A percentile compares a stretch with the other conserved stretches of the same genome.
Evolutionary conservation across 345 rosid species (phyloP).

Genomic region (Pelargonium nanum): DNA sequence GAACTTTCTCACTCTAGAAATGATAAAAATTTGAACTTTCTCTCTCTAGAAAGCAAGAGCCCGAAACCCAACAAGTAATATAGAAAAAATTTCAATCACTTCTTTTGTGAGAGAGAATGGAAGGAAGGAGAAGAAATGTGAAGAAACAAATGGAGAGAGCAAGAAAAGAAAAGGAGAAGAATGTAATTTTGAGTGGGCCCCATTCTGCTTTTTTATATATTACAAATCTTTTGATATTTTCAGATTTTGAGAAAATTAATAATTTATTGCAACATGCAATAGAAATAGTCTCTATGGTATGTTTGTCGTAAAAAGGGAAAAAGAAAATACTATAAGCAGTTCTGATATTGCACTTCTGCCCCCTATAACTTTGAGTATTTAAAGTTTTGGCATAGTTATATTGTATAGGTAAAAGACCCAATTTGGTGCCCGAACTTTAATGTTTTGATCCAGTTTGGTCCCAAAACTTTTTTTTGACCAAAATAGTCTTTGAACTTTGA

Average conservation of each 20-base stretch:
- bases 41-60: neutral
- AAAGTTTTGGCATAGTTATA: too few species aligned
- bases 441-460: too few species aligned
- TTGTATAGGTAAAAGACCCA: too few species aligned
- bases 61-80: too few species aligned
- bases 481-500: too few species aligned
- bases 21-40: neutral
- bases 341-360: neutral
- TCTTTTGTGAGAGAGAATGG: neutral
- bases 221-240: neutral
- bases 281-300: neutral
- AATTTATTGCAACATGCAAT: neutral
- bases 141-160: too few species aligned
- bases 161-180: conserved; percentile 5
- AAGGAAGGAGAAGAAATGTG: neutral
- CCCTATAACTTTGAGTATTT: neutral
- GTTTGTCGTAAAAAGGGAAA: neutral
- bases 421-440: too few species aligned
- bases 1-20: conserved; percentile 7
- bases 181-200: conserved; percentile 17
- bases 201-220: neutral
- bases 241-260: too few species aligned
- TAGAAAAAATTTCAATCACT: neutral
- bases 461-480: too few species aligned
- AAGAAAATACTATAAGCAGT: too few species aligned